Conservation (phyloP, 495 filamentous ascomycete species). For the Hypomontagnella monticulosa region DNA sequence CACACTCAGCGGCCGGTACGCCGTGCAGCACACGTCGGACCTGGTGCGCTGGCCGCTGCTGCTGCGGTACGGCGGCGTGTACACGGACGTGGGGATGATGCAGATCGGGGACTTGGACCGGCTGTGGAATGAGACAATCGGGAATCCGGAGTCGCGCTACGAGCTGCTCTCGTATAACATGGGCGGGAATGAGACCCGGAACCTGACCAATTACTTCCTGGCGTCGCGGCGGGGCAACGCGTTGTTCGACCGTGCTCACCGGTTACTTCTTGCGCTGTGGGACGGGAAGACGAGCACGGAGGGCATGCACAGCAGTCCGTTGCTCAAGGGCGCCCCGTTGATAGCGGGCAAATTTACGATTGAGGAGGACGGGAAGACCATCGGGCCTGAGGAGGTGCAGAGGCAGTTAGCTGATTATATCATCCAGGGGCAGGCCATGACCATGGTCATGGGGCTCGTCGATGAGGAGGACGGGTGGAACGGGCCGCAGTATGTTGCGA, state of each 20-base stretch:
- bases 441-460: constrained; percentile 60
- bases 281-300: constrained; percentile 60
- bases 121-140: constrained; percentile 60
- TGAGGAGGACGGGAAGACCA: constrained; percentile 16
- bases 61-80: constrained; percentile 64
- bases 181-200: constrained; percentile 45
- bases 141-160: constrained; percentile 54
- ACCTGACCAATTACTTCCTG: constrained; percentile 62
- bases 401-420: constrained; percentile 62
- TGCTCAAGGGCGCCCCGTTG: constrained; percentile 56
- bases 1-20: constrained; percentile 58
- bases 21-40: constrained; percentile 63
- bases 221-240: constrained; percentile 53
- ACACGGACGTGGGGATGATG: constrained; percentile 64
- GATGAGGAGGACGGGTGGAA: constrained; percentile 63
- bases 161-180: constrained; percentile 59
- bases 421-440: constrained; percentile 61
- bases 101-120: constrained; percentile 65
- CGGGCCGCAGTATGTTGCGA: constrained; percentile 58
- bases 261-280: constrained; percentile 61
- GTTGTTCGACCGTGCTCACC: constrained; percentile 60
- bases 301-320: constrained; percentile 59
- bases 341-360: constrained; percentile 37
- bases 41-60: constrained; percentile 65
- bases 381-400: constrained; percentile 47